Percentiles rank a stretch among this genome's conserved stretches.
Evolutionary conservation across 345 rosid species (phyloP).

Genomic region (Conringia planisiliqua): DNA sequence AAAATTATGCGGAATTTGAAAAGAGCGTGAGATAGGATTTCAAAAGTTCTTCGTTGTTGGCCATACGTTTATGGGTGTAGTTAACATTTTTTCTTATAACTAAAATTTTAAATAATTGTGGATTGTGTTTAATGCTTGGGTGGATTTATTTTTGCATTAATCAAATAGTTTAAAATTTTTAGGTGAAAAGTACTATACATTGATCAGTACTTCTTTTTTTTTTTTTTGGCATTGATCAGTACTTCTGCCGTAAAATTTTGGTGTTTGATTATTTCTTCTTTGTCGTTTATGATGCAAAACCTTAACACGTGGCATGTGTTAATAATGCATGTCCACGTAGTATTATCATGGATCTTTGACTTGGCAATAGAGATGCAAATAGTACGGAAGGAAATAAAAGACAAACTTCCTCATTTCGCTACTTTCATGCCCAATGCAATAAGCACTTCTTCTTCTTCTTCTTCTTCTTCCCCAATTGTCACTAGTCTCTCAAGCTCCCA

Average conservation of each 20-base stretch:
- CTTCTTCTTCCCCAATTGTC: background rate
- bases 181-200: background rate
- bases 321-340: slow-evolving; percentile 2
- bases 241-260: background rate
- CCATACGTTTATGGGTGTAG: too few species aligned
- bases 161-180: background rate
- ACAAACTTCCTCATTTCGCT: background rate
- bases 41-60: too few species aligned
- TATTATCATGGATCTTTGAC: slow-evolving; percentile 17
- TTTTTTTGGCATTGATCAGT: too few species aligned
- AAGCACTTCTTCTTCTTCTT: slow-evolving; percentile 1
- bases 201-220: too few species aligned
- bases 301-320: background rate
- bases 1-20: too few species aligned
- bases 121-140: background rate
- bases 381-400: background rate
- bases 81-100: too few species aligned
- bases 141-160: background rate
- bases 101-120: too few species aligned
- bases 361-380: slow-evolving; percentile 23
- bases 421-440: slow-evolving; percentile 15
- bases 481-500: background rate
- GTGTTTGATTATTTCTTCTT: background rate
- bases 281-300: background rate
- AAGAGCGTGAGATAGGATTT: too few species aligned